Evolutionary conservation across 306 rosid species (phyloP), one percentile per base, ranked within the genome.

Genomic region (Inga oerstediana): DNA sequence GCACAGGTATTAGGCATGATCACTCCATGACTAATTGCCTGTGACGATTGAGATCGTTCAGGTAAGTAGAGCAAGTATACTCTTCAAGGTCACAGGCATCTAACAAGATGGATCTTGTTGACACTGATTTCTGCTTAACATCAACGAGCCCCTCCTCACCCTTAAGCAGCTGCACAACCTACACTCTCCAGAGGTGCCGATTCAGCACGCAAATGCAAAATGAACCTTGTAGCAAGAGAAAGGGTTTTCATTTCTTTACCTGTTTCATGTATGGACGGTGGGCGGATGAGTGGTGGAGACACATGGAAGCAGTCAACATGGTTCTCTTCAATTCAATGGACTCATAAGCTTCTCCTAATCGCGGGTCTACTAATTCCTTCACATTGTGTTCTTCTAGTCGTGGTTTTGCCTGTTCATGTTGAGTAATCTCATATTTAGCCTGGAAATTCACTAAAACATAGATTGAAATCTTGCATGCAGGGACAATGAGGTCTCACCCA

Each of bases 61-160:
- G 85, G 88, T 97, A 97, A 81, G 72, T 94, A 3, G 97, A 87
- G 80, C 95, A 89, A n/a, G 97, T 89, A 72, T 97, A 97, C 75
- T 92, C 98, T 76, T 97, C 98, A 41, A 91, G 80, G 82, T 97
- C 98, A 83, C 93, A 88, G 27, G 92, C 93, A 79, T 92, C 97
- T 65, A 91, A 66, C 83, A 88, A 24, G 16, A 80, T 87, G 1
- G 94, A 91, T 78, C 86, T 87, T 54, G 82, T 78, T 4, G 83
- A 54, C 22, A 32, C 5, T 22, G 81, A 65, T 51, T 71, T 90
- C 10, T 82, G 88, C 46, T 82, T 90, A 52, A 78, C 61, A 20
- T 94, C 97, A 5, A 76, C 3, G 12, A 41, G 41, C 76, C 71
- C 80, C 34, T 78, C 92, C 52, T 92, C 97, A 43, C 93, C 98